Base-by-base conservation (phyloP, 208 protist species). In the Crithidia sp. region DNA sequence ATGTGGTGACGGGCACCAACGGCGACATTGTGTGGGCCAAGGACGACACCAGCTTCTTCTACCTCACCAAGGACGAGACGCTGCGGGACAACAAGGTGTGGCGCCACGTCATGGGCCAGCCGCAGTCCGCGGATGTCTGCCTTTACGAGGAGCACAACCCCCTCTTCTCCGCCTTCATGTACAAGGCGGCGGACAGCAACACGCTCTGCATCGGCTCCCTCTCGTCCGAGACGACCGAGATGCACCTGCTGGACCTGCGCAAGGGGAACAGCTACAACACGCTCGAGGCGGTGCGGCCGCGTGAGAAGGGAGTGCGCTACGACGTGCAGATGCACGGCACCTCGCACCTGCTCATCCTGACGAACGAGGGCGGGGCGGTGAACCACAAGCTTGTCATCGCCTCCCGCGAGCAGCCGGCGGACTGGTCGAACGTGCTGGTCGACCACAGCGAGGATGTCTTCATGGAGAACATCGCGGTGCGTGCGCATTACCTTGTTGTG, bases 61-160 rank as follows among this genome's bases (percentile, higher is more conserved):
- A 97, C 77, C 75, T 82, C 41, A 93, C 89, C 7, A 91, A 91
- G 74, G 92, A 97, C 60, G 88, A 83, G 7, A 70, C 88, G 28
- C 77, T 92, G 67, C 88, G 92, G 41, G 84, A 90, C 55, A 68
- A 95, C 78, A 91, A 95, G 75, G 83, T 97, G 44, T 97, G 92
- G 92, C 85, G 90, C 45, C 92, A 95, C 81, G 66, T 94, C 3
- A 81, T 97, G 45, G 90, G 89, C 10, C 79, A 84, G 64, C 81
- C 80, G 60, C 85, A 92, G 80, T 86, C 83, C 37, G 65, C 72
- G 5, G 92, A 97, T 74, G 86, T 94, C 13, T 93, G 86, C 69
- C 65, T 97, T 5, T 94, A 95, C 82, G 79, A 83, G 40, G 90
- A 97, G 64, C 52, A 82, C 55, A 89, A 97, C 76, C 72, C 83